Percentiles rank a stretch among this genome's conserved stretches.
Conservation (phyloP, 768 basidiomycete species). For the Tylopilus cervinicoccineus region DNA sequence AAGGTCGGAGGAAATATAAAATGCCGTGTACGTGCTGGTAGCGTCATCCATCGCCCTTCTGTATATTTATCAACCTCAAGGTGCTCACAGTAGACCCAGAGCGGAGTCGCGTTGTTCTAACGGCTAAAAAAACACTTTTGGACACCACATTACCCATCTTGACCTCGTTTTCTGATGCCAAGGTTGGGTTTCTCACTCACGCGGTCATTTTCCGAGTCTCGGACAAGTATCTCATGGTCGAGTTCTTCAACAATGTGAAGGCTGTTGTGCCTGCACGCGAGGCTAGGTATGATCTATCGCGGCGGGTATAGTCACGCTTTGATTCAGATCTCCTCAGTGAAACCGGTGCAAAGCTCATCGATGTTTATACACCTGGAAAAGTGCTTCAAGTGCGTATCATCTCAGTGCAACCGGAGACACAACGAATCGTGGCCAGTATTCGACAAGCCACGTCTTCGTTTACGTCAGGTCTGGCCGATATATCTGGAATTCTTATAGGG, state of each 20-base stretch:
- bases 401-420: conserved; percentile 50
- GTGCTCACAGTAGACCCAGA: conserved; percentile 81
- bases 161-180: conserved; percentile 59
- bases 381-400: conserved; percentile 82
- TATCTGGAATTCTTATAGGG: conserved; percentile 74
- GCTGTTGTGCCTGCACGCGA: conserved; percentile 80
- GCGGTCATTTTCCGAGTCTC: conserved; percentile 82
- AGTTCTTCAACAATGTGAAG: conserved; percentile 87
- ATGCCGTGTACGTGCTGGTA: conserved; percentile 60
- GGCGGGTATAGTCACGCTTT: not conserved
- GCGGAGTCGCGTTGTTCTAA: conserved; percentile 77
- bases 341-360: conserved; percentile 50
- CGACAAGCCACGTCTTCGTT: conserved; percentile 65
- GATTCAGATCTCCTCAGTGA: conserved; percentile 48
- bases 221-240: conserved; percentile 77
- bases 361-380: conserved; percentile 74
- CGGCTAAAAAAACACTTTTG: conserved; percentile 87
- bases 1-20: conserved; percentile 79
- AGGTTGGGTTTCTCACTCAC: conserved; percentile 68
- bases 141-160: conserved; percentile 76
- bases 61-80: conserved; percentile 34
- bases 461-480: conserved; percentile 50
- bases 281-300: conserved; percentile 56
- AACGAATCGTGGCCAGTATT: conserved; percentile 79
- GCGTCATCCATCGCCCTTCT: not conserved